Evolutionary conservation across 306 rosid genomes (phyloP).

Genomic region (Cucurbita moschata): DNA sequence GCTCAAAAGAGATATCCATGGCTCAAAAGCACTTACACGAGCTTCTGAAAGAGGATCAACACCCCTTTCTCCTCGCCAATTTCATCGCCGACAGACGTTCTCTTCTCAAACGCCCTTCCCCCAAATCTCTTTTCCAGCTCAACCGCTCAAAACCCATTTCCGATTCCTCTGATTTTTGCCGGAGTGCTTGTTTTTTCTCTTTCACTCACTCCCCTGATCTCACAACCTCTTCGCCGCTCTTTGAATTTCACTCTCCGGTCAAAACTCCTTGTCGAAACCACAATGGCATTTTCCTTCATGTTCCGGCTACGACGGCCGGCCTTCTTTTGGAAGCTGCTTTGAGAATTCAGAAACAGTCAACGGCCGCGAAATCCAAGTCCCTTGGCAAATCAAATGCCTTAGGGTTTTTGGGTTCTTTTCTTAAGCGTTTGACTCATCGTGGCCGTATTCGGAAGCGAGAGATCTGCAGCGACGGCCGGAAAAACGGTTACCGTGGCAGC

Average conservation of each 20-base stretch:
- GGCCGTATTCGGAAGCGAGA: constrained; percentile 20
- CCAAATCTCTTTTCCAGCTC: constrained; percentile 15
- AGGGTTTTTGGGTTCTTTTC: constrained; percentile 54
- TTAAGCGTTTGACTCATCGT: constrained; percentile 32
- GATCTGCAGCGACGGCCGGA: constrained; percentile 1
- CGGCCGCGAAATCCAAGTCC: constrained; percentile 20
- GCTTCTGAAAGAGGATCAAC: constrained; percentile 34
- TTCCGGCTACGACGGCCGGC: constrained; percentile 60
- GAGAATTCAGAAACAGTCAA: constrained; percentile 51
- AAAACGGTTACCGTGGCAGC: background rate
- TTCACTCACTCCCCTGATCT: constrained; percentile 35
- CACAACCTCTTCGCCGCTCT: constrained; percentile 43
- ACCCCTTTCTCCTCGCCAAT: constrained; percentile 26
- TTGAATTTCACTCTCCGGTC: constrained; percentile 33
- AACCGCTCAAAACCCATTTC: constrained; percentile 15
- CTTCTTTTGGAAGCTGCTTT: constrained; percentile 79
- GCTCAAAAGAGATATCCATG: background rate
- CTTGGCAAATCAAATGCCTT: constrained; percentile 18
- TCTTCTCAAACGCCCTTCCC: constrained; percentile 8
- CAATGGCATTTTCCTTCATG: constrained; percentile 43
- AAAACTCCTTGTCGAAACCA: constrained; percentile 32
- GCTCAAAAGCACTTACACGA: constrained; percentile 25
- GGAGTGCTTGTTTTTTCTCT: constrained; percentile 45
- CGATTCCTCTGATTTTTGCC: constrained; percentile 22
- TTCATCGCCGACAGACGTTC: constrained; percentile 20